Conservation (phyloP, 2,329 filamentous ascomycete species). For the Ceratocystiopsis minuta region DNA sequence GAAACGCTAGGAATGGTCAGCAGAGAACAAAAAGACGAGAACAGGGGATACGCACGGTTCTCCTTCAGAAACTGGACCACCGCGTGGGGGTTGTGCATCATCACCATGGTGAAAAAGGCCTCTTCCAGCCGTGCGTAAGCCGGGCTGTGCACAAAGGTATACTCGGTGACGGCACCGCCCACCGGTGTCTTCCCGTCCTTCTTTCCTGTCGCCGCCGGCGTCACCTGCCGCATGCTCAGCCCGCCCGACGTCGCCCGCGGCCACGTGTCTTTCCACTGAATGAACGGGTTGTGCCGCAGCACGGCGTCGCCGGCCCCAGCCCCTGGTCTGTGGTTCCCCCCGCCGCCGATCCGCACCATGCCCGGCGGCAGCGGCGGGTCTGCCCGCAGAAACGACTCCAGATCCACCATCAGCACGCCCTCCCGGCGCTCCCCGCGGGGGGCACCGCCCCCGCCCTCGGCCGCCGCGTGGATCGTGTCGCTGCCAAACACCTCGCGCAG, state of each 20-base stretch:
- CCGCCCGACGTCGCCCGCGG: slow-evolving; percentile 63
- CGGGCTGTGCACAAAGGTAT: slow-evolving; percentile 57
- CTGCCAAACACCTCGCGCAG: slow-evolving; percentile 51
- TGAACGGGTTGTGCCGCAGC: slow-evolving; percentile 60
- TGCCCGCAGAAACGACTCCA: slow-evolving; percentile 32
- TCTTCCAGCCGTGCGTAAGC: slow-evolving; percentile 58
- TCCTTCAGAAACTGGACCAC: slow-evolving; percentile 58
- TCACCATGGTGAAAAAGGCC: slow-evolving; percentile 64
- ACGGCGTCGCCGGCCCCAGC: slow-evolving; percentile 43
- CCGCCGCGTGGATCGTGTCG: slow-evolving; percentile 36
- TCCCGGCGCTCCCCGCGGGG: slow-evolving; percentile 9
- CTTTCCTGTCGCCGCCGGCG: background rate
- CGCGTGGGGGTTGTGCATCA: slow-evolving; percentile 64
- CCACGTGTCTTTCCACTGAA: slow-evolving; percentile 79
- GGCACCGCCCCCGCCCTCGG: slow-evolving; percentile 21
- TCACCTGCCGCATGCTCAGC: slow-evolving; percentile 45
- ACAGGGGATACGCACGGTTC: slow-evolving; percentile 30
- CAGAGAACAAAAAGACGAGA: background rate
- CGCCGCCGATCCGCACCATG: slow-evolving; percentile 2
- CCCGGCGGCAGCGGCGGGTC: slow-evolving; percentile 1
- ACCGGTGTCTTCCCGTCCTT: too few relatives aligned
- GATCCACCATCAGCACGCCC: slow-evolving; percentile 28
- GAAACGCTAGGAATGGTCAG: slow-evolving; percentile 41
- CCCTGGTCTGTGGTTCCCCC: background rate
- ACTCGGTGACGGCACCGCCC: slow-evolving; percentile 41